phyloP scores from a whole-genome alignment of 2,329 filamentous ascomycete species.

The Stemphylium lycopersici region DNA sequence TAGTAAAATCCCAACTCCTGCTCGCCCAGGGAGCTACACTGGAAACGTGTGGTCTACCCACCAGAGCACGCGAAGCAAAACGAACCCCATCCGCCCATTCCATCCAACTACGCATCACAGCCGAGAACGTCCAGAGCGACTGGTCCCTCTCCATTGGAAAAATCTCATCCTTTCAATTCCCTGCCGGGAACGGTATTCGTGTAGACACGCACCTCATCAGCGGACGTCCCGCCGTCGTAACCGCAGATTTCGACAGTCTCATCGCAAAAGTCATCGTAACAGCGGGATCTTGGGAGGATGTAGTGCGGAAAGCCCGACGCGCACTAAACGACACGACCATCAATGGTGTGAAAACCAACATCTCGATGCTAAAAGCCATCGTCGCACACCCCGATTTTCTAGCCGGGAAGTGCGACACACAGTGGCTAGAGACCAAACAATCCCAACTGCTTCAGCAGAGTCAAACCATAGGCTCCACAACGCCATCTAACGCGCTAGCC shows the following conservation, averaged over 20 bases:
- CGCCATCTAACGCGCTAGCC: not conserved
- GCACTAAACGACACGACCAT: conserved; percentile 63
- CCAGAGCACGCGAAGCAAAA: conserved; percentile 35
- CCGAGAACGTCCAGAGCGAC: conserved; percentile 60
- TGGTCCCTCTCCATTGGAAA: conserved; percentile 67
- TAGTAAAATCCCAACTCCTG: conserved; percentile 62
- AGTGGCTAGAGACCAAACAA: conserved; percentile 63
- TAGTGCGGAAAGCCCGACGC: conserved; percentile 60
- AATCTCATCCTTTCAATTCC: conserved; percentile 60
- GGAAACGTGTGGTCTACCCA: conserved; percentile 42
- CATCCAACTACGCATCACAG: conserved; percentile 64
- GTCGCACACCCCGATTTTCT: conserved; percentile 59
- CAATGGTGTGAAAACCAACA: conserved; percentile 64
- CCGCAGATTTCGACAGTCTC: conserved; percentile 64
- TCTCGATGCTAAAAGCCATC: conserved; percentile 62
- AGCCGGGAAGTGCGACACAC: conserved; percentile 58
- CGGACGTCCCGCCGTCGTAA: conserved; percentile 53
- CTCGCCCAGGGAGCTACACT: conserved; percentile 59
- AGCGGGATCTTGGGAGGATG: conserved; percentile 59
- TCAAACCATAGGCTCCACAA: conserved; percentile 5
- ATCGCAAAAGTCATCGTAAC: conserved; percentile 66
- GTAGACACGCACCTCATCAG: conserved; percentile 62
- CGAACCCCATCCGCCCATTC: conserved; percentile 52
- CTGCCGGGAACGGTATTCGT: conserved; percentile 63
- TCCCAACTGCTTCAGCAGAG: conserved; percentile 46